phyloP scores from a whole-genome alignment of 495 filamentous ascomycete genomes.

The Neurospora sp. region DNA sequence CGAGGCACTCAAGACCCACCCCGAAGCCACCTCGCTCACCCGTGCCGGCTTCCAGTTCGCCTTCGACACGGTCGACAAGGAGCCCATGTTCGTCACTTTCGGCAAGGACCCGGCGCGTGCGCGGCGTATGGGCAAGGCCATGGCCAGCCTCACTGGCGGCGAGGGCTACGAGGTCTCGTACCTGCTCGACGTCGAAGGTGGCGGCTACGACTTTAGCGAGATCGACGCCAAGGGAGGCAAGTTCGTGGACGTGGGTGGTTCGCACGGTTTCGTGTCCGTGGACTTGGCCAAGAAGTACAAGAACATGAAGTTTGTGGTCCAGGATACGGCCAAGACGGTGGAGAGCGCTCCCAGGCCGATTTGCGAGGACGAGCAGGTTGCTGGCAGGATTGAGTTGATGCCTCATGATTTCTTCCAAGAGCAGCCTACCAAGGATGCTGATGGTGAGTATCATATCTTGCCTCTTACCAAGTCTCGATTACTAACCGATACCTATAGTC shows the following conservation, averaged over 20 bases:
- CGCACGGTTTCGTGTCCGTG: conserved; percentile 41
- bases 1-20: conserved; percentile 23
- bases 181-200: conserved; percentile 27
- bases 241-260: conserved; percentile 47
- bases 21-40: conserved; percentile 30
- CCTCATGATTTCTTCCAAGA: conserved; percentile 46
- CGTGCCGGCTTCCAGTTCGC: conserved; percentile 40
- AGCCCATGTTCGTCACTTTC: conserved; percentile 42
- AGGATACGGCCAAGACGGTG: conserved; percentile 42
- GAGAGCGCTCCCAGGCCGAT: conserved; percentile 32
- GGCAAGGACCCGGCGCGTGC: conserved; percentile 35
- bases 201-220: conserved; percentile 33
- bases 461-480: background rate
- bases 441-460: conserved; percentile 18
- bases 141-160: conserved; percentile 37
- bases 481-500: conserved; percentile 16
- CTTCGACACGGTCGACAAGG: conserved; percentile 34
- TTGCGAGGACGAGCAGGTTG: conserved; percentile 28
- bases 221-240: conserved; percentile 30
- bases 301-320: conserved; percentile 45
- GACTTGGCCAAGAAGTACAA: conserved; percentile 37
- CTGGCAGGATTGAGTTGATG: conserved; percentile 31
- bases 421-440: conserved; percentile 43
- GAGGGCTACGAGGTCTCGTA: conserved; percentile 41
- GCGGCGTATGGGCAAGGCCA: conserved; percentile 41